phyloP scores from a whole-genome alignment of 163 green algal species.

The Scenedesmus sp. region DNA sequence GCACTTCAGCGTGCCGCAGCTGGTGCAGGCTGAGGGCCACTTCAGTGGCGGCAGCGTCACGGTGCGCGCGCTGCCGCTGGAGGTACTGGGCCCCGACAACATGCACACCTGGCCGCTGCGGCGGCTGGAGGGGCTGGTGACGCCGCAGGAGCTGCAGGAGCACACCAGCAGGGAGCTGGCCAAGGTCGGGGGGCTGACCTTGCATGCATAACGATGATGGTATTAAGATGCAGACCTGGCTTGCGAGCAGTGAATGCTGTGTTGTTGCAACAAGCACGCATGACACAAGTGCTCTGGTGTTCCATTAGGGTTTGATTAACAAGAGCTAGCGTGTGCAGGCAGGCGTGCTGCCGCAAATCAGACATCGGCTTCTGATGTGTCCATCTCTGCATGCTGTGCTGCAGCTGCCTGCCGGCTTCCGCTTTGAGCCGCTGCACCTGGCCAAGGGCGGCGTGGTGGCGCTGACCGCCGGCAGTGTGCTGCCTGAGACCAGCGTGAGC shows the following conservation, averaged over 20 bases:
- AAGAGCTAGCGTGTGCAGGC: no score
- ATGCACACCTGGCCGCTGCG: constrained; percentile 67
- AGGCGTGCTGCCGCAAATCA: no score
- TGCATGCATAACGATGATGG: background rate
- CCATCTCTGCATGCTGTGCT: background rate
- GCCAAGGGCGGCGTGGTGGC: constrained; percentile 32
- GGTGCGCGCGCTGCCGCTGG: constrained; percentile 71
- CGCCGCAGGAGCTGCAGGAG: constrained; percentile 61
- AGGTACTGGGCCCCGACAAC: constrained; percentile 68
- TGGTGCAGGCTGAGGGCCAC: constrained; percentile 57
- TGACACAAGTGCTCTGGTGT: no score
- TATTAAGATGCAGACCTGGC: background rate
- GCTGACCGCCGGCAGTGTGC: constrained; percentile 63
- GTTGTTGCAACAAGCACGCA: background rate
- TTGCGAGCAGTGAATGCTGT: background rate
- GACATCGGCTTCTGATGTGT: background rate
- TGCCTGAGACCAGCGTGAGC: constrained; percentile 72
- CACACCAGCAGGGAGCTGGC: constrained; percentile 63
- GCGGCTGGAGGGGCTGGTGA: constrained; percentile 70
- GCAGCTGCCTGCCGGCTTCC: constrained; percentile 56
- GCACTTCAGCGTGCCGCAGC: constrained; percentile 71
- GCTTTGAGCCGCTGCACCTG: constrained; percentile 61
- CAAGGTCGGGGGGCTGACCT: constrained; percentile 60
- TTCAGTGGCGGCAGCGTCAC: constrained; percentile 72
- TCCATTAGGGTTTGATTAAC: no score